phyloP scores from a whole-genome alignment of 73 alveolate species.

The Symbiodinium natans region DNA sequence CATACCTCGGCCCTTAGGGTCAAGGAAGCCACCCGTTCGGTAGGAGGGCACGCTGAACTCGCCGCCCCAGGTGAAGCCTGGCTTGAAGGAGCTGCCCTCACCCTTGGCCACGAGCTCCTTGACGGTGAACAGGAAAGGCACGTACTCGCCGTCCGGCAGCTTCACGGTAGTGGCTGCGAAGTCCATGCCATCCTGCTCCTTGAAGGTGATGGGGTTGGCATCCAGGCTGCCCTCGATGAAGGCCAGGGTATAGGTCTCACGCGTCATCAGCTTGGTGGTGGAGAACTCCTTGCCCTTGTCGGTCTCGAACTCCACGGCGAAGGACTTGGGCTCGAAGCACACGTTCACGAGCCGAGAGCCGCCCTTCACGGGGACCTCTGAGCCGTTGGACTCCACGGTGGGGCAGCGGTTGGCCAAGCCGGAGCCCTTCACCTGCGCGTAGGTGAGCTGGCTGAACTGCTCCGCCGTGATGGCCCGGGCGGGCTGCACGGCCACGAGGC shows the following conservation, averaged over 20 bases:
- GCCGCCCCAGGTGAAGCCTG: constrained; percentile 94
- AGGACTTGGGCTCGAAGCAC: constrained; percentile 95
- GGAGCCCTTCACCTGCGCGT: constrained; percentile 93
- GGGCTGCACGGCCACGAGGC: constrained; percentile 81
- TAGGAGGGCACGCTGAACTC: constrained; percentile 94
- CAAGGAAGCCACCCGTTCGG: constrained; percentile 94
- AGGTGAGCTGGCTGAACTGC: constrained; percentile 93
- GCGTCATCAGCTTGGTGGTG: constrained; percentile 94
- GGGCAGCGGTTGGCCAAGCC: constrained; percentile 95
- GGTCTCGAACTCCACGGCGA: constrained; percentile 94
- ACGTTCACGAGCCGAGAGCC: constrained; percentile 60
- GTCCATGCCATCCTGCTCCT: constrained; percentile 95
- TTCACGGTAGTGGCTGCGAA: constrained; percentile 94
- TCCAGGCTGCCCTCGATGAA: constrained; percentile 94
- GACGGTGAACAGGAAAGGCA: constrained; percentile 94
- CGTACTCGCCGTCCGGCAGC: constrained; percentile 95
- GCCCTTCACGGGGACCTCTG: constrained; percentile 53
- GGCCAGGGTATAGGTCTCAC: constrained; percentile 94
- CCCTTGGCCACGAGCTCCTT: constrained; percentile 95
- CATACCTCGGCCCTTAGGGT: constrained; percentile 95
- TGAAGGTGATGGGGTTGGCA: constrained; percentile 67
- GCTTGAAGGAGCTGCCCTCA: constrained; percentile 87
- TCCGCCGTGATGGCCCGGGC: constrained; percentile 93
- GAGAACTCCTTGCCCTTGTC: constrained; percentile 93
- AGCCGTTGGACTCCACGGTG: constrained; percentile 94